Base-by-base conservation (phyloP, 2,329 filamentous ascomycete species). In the Trichoderma afroharzianum region DNA sequence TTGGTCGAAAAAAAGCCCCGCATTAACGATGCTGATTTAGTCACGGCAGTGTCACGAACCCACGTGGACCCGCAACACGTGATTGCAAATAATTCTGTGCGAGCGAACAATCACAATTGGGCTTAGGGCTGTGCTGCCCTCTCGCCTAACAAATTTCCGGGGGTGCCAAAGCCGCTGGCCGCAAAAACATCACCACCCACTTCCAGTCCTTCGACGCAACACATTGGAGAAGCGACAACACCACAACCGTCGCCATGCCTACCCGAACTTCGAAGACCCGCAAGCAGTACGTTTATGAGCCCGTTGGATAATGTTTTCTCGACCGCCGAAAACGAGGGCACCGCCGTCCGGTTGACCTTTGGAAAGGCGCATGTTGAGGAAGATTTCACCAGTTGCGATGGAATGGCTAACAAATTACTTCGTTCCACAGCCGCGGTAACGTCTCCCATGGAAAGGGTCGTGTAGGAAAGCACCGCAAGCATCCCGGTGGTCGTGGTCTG, bases 401-500 rank as follows among this genome's bases (percentile, higher is more conserved):
- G 24, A 57, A 36, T n/a, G 63, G 68, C 74, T 76, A 71, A 76
- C 74, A 59, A 57, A 63, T 66, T 63, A 33, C 75, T 77, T 74
- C 76, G 73, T 74, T 77, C 75, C 68, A 80, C 83, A 94, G 92
- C 89, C 94, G 95, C 89, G 95, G 95, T 86, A 94, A 99, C 88
- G 96, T 99, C 84, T 97, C 93, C 83, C 94, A 94, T 90, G 96
- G 96, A 90, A 91, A 98, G 86, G 95, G 96, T 89, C 95, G 95
- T 91, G 86, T 98, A 84, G 96, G 96, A 85, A 98, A 98, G 93
- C 95, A 98, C 92, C 90, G 96, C 84, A 98, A 99, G 92, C 90
- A 92, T 79, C 90, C 89, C 79, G 90, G 90, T 91, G 90, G 90
- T 89, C 88, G 93, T 93, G 90, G 90, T 91, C 88, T 92, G 87